These are phyloP conservation scores for Wickerhamiella lipophila DNA, from an alignment of 805 yeast species.

Conservation along the genomic window DNA sequence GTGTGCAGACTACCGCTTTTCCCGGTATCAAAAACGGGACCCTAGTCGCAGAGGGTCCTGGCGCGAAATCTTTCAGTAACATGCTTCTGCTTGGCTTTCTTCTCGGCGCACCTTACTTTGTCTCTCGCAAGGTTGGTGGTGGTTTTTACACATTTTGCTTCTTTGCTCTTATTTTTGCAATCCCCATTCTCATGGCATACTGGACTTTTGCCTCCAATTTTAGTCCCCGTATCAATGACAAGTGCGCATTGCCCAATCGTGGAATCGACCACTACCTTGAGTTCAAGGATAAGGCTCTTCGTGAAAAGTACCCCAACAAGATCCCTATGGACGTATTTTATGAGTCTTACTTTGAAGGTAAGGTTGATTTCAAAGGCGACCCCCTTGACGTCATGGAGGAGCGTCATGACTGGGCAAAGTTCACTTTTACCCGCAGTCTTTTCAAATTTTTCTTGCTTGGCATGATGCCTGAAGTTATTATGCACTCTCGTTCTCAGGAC, in stretches of 20 bases:
- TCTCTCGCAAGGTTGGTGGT: conserved; percentile 54
- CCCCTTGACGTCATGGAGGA: conserved; percentile 69
- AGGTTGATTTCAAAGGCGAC: conserved; percentile 81
- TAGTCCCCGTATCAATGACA: conserved; percentile 72
- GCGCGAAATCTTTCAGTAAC: conserved; percentile 65
- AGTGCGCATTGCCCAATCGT: conserved; percentile 58
- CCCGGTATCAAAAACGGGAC: conserved; percentile 80
- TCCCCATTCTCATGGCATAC: conserved; percentile 69
- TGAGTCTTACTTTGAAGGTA: conserved; percentile 69
- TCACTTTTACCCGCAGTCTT: conserved; percentile 61
- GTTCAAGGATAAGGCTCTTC: conserved; percentile 62
- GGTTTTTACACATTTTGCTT: conserved; percentile 55
- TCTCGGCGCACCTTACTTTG: conserved; percentile 46
- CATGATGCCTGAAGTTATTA: conserved; percentile 81
- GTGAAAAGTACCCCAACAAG: conserved; percentile 54
- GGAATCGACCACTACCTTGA: conserved; percentile 72
- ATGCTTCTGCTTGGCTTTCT: conserved; percentile 37
- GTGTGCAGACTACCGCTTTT: conserved; percentile 32
- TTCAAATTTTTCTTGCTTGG: conserved; percentile 74
- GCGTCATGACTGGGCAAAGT: conserved; percentile 85
- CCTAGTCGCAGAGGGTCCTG: conserved; percentile 85
- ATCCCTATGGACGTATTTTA: conserved; percentile 90
- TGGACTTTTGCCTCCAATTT: conserved; percentile 70
- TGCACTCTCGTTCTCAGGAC: conserved; percentile 88
- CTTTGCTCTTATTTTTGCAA: conserved; percentile 38